Percentiles rank a stretch among this genome's conserved stretches.
These are phyloP conservation scores for Ceratobasidium sp. DNA, from an alignment of 1,284 basidiomycete genomes.

Conservation along the genomic window DNA sequence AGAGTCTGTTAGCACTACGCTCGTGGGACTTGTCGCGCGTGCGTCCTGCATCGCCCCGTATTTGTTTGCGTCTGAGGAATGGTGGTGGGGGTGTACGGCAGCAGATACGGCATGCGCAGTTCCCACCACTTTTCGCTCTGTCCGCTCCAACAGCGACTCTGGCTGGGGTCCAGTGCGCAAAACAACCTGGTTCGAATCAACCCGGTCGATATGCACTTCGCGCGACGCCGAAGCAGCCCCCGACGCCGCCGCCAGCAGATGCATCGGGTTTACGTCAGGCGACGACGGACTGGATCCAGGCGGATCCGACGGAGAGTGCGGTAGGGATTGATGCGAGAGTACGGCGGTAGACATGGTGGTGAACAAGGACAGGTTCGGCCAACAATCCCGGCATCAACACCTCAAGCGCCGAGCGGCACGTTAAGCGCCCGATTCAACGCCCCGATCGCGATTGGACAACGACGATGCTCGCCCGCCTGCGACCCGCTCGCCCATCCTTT, in stretches of 20 bases:
- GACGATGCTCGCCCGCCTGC: constrained; percentile 11
- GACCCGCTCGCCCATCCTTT: not conserved
- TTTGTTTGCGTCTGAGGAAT: constrained; percentile 28
- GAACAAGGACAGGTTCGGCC: constrained; percentile 1
- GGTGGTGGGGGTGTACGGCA: constrained; percentile 7
- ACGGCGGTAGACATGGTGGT: constrained; percentile 28
- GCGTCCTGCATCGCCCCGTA: constrained; percentile 23
- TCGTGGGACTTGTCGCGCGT: constrained; percentile 16
- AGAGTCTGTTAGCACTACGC: constrained; percentile 13
- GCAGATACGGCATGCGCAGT: not conserved
- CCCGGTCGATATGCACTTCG: constrained; percentile 28
- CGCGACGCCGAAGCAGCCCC: constrained; percentile 19
- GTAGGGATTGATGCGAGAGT: not conserved
- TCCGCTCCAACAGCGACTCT: constrained; percentile 8
- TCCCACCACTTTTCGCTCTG: constrained; percentile 11
- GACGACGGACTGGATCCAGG: not conserved
- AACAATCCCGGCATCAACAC: not conserved
- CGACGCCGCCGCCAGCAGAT: constrained; percentile 16
- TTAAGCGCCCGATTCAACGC: constrained; percentile 33
- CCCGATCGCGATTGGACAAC: constrained; percentile 27
- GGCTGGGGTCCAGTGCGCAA: constrained; percentile 18
- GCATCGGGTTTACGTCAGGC: constrained; percentile 15
- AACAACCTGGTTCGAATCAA: constrained; percentile 17
- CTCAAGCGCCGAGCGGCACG: constrained; percentile 4
- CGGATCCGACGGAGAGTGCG: not conserved